A percentile compares a stretch with the other conserved stretches of the same genome.
These are phyloP conservation scores for Hura crepitans DNA, from an alignment of 441 rosid species.

Conservation along the genomic window DNA sequence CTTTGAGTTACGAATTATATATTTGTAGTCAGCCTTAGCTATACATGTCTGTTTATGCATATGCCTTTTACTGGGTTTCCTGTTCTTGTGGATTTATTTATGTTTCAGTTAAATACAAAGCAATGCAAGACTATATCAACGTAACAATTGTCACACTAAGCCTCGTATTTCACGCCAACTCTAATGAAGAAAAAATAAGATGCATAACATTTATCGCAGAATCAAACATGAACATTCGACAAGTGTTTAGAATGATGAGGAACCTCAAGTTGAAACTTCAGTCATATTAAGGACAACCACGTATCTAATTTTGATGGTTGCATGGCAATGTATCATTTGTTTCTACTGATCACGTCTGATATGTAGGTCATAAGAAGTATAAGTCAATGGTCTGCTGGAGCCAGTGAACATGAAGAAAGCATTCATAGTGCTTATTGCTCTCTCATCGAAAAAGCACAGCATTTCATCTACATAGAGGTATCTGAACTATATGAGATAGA, in stretches of 20 bases:
- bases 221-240: neutral
- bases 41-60: neutral
- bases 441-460: constrained; percentile 86
- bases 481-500: constrained; percentile 9
- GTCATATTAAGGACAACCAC: neutral
- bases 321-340: constrained; percentile 8
- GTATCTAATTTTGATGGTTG: constrained; percentile 2
- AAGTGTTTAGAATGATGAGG: neutral
- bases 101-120: neutral
- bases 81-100: neutral
- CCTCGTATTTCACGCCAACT: constrained; percentile 3
- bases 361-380: constrained; percentile 89
- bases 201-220: neutral
- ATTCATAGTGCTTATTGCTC: constrained; percentile 82
- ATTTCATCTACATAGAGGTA: constrained; percentile 95
- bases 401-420: constrained; percentile 92
- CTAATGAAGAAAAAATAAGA: neutral
- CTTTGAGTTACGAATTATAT: neutral
- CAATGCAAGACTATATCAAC: neutral
- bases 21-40: neutral
- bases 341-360: neutral
- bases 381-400: constrained; percentile 98
- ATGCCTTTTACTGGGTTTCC: neutral
- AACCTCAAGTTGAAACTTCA: constrained; percentile 8
- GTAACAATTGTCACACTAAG: neutral